These are phyloP conservation scores for Leccinum barrowsii DNA, from an alignment of 768 basidiomycete species.

Conservation along the genomic window DNA sequence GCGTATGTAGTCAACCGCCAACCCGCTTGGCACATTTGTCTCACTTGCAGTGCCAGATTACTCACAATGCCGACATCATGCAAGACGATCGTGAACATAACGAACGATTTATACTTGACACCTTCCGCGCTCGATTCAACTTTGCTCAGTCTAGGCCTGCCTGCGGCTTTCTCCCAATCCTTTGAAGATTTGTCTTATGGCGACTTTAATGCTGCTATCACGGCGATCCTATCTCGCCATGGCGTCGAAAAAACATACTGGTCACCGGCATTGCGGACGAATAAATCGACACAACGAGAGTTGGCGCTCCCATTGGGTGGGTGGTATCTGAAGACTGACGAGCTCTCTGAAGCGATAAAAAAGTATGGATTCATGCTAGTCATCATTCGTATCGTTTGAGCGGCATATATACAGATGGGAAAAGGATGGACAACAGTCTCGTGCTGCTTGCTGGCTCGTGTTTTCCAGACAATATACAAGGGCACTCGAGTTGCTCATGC, in stretches of 20 bases:
- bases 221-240: slow-evolving; percentile 37
- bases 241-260: slow-evolving; percentile 41
- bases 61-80: slow-evolving; percentile 54
- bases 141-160: slow-evolving; percentile 6
- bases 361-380: slow-evolving; percentile 34
- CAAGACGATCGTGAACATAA: slow-evolving; percentile 34
- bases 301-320: slow-evolving; percentile 71
- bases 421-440: slow-evolving; percentile 61
- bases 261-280: slow-evolving; percentile 56
- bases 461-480: slow-evolving; percentile 57
- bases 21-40: not conserved
- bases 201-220: slow-evolving; percentile 53
- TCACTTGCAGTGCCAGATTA: slow-evolving; percentile 40
- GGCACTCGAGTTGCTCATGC: slow-evolving; percentile 75
- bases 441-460: slow-evolving; percentile 84
- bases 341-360: slow-evolving; percentile 52
- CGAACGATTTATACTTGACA: slow-evolving; percentile 7
- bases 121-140: slow-evolving; percentile 17
- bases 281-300: slow-evolving; percentile 57
- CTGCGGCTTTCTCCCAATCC: slow-evolving; percentile 26
- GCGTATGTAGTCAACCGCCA: slow-evolving; percentile 40
- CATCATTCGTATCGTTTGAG: slow-evolving; percentile 2
- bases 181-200: slow-evolving; percentile 45
- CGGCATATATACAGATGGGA: slow-evolving; percentile 55
- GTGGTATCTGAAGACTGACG: slow-evolving; percentile 71